phyloP scores from a whole-genome alignment of 2,329 filamentous ascomycete species.

The Ascochyta koolunga region DNA sequence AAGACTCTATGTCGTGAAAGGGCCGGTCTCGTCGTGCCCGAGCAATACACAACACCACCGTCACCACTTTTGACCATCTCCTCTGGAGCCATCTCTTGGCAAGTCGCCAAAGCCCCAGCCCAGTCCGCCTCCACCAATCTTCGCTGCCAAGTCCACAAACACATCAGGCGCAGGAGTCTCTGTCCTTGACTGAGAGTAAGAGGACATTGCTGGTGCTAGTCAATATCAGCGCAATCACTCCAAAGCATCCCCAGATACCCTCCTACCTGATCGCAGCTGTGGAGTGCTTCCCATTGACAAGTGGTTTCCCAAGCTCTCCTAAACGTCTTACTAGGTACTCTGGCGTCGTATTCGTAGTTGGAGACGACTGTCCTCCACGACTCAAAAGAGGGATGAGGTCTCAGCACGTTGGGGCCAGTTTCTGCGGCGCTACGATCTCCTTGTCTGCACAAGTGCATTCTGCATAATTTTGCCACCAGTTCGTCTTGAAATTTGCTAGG shows the following conservation, averaged over 20 bases:
- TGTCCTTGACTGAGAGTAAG: not conserved
- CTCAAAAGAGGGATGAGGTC: not conserved
- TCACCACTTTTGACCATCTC: not conserved
- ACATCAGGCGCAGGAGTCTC: not conserved
- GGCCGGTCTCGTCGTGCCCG: too few species aligned
- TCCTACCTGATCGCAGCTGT: not conserved
- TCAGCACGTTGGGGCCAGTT: not conserved
- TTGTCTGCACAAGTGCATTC: not conserved
- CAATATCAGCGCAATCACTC: not conserved
- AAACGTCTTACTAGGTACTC: not conserved
- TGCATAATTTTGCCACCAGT: not conserved
- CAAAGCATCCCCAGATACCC: not conserved
- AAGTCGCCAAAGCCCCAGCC: not conserved
- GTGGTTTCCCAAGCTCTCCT: not conserved
- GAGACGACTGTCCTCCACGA: not conserved
- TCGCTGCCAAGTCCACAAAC: not conserved
- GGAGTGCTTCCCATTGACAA: not conserved
- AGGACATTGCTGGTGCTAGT: not conserved
- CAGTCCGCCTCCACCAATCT: not conserved
- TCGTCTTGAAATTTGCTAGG: not conserved
- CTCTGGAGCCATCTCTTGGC: not conserved
- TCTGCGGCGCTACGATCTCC: not conserved
- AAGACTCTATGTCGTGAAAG: not conserved
- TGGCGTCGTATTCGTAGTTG: not conserved
- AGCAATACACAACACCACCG: too few species aligned